phyloP scores from a whole-genome alignment of 2,329 filamentous ascomycete genomes.

The Dendrostoma leiphaemia region DNA sequence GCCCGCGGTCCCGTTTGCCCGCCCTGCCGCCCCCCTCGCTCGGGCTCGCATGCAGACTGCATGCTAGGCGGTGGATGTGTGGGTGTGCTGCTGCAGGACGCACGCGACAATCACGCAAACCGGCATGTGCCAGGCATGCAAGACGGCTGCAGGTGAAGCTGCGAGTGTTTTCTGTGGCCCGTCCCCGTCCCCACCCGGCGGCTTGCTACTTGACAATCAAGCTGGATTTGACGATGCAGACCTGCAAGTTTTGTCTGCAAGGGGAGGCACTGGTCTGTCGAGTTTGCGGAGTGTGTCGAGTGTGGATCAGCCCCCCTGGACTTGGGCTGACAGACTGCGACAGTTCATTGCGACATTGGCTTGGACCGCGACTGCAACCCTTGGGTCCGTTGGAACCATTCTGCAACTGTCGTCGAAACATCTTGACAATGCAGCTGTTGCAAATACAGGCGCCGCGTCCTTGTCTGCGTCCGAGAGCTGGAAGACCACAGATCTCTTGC shows the following conservation, averaged over 20 bases:
- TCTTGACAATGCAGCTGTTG: not conserved
- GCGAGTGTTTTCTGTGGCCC: no score
- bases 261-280: no score
- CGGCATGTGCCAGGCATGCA: not conserved
- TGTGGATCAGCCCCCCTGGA: no score
- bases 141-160: not conserved
- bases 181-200: not conserved
- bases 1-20: no score
- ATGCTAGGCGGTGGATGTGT: not conserved
- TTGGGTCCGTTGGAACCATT: not conserved
- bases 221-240: no score
- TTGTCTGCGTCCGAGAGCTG: no score
- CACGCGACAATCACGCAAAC: not conserved
- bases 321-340: no score
- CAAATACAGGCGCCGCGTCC: no score
- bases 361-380: not conserved
- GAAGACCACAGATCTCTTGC: no score
- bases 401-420: not conserved
- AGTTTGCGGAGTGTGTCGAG: no score
- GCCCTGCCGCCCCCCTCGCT: not conserved
- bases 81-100: not conserved
- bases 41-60: not conserved
- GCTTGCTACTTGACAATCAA: not conserved
- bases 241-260: no score
- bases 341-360: no score